These are phyloP conservation scores for Xerocomus brunneocitrinus DNA, from an alignment of 768 basidiomycete genomes.

Conservation along the genomic window DNA sequence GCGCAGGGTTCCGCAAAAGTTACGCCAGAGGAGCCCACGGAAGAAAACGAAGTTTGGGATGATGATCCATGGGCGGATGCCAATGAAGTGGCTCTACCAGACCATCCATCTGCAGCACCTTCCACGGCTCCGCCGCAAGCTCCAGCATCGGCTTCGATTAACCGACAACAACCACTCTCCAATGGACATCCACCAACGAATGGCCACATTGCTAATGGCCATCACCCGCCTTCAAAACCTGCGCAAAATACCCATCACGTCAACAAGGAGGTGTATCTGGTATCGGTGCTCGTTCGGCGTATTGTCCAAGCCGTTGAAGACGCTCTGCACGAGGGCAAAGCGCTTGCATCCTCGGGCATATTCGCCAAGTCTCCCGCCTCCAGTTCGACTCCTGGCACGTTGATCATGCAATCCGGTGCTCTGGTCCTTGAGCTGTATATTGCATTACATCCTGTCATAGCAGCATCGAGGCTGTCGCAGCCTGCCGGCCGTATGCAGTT, in stretches of 20 bases:
- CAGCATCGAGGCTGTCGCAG: constrained; percentile 42
- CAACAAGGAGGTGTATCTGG: constrained; percentile 50
- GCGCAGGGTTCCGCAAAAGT: background rate
- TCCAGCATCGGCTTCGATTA: constrained; percentile 51
- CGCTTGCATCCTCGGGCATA: constrained; percentile 54
- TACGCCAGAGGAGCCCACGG: constrained; percentile 26
- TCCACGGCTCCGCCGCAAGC: constrained; percentile 24
- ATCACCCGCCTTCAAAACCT: constrained; percentile 14
- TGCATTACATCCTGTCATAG: constrained; percentile 69
- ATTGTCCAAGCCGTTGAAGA: constrained; percentile 56
- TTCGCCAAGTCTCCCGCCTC: constrained; percentile 36
- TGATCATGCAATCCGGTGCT: constrained; percentile 57
- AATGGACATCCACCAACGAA: constrained; percentile 18
- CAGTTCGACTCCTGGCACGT: constrained; percentile 41
- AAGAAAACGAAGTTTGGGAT: constrained; percentile 54
- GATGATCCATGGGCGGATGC: constrained; percentile 68
- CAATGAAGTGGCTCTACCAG: constrained; percentile 25
- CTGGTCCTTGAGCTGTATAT: constrained; percentile 75
- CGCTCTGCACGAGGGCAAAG: constrained; percentile 61
- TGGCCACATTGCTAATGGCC: constrained; percentile 17
- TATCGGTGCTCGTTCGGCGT: constrained; percentile 53
- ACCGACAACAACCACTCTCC: constrained; percentile 42
- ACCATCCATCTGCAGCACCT: constrained; percentile 26
- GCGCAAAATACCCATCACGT: constrained; percentile 14
- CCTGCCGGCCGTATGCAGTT: constrained; percentile 64